Evolutionary conservation across 148 eudicot genomes (phyloP).

Genomic region (Rhododendron williamsianum): DNA sequence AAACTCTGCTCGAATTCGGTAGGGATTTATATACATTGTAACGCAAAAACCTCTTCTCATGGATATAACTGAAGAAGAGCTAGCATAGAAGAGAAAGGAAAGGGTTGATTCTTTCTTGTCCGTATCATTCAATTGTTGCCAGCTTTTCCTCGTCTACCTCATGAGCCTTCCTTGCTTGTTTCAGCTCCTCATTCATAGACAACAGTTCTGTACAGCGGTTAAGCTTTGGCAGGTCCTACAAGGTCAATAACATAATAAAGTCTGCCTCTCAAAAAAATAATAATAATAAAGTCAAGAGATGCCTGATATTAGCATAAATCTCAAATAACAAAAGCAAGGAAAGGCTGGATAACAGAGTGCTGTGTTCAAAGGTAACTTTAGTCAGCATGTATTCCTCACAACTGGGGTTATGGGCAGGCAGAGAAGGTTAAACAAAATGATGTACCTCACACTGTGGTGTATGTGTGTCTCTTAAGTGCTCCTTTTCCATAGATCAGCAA

Average conservation of each 20-base stretch:
- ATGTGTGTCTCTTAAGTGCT: neutral
- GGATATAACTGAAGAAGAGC: neutral
- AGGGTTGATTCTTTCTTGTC: neutral
- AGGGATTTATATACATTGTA: neutral
- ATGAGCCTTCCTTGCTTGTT: conserved; percentile 92
- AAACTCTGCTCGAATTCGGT: neutral
- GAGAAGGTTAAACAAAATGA: neutral
- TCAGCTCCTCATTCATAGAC: conserved; percentile 91
- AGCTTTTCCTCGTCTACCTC: conserved; percentile 90
- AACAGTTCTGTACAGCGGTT: conserved; percentile 77
- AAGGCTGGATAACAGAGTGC: neutral
- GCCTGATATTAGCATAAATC: neutral
- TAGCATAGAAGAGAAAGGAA: neutral
- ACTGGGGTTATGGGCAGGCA: neutral
- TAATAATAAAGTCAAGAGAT: neutral
- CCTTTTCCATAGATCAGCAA: neutral
- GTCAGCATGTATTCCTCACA: neutral
- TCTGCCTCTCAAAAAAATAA: too few species aligned
- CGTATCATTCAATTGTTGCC: conserved; percentile 45
- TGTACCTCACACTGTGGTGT: neutral
- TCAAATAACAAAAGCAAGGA: neutral
- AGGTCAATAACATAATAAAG: neutral
- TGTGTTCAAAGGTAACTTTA: neutral
- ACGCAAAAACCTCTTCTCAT: neutral
- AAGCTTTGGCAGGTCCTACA: conserved; percentile 79